Base-by-base conservation (phyloP, 2,329 filamentous ascomycete species). In the Paracamarosporium sp. region DNA sequence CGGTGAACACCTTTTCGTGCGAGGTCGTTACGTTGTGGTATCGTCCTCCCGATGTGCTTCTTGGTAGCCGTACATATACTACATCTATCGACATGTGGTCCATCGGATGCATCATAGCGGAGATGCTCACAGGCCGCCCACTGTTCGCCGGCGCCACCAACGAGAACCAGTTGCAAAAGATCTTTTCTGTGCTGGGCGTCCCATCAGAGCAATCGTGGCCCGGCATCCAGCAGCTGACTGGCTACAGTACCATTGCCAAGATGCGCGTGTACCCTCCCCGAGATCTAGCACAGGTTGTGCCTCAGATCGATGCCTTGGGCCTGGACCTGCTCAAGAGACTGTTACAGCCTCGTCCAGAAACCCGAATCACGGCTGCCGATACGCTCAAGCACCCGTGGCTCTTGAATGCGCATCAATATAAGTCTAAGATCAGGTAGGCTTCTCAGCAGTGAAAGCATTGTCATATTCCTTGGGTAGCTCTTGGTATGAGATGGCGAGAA, bases 11-110 rank as follows among this genome's bases (percentile, higher is more conserved):
- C 17, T 98, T 98, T 79, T 96, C 92, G 50, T 97, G 98, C 77
- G 94, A 98, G 79, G 94, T 98, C 56, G 94, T 98, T 41, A 98
- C 95, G 0, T 84, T 98, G 17, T 98, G 94, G 94, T 99, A 99
- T 77, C 91, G 95, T 41, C 95, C 95, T 0, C 95, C 95, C 0
- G 95, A 99, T 70, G 95, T 99, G 44, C 85, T 99, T 50, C 86
- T 99, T 44, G 95, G 95, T 51, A 95, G 91, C 70, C 85, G 95
- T 64, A 98, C 95, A 22, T 99, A 99, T 82, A 99, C 97, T 80
- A 99, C 95, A 15, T 96, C 92, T 79, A 98, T 99, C 76, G 95
- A 99, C 73, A 99, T 99, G 75, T 99, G 95, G 95, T 97, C 92
- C 6, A 95, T 94, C 5, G 95, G 95, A 55, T 99, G 95, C 78